Evolutionary conservation across 805 yeast species (phyloP).

Genomic region (Pichia membranifaciens): DNA sequence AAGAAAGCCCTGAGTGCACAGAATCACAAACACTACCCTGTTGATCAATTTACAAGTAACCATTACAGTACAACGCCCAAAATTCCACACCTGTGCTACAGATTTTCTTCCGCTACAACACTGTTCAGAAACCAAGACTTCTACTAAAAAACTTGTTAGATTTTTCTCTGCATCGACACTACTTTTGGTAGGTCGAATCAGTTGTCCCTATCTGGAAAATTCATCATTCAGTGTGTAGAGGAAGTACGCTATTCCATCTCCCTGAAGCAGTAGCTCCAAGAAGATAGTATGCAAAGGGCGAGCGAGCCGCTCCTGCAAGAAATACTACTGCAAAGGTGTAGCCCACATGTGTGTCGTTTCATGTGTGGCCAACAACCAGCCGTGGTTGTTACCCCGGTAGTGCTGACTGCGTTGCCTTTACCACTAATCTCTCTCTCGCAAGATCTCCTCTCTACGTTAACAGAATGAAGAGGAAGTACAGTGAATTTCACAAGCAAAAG

Average conservation of each 20-base stretch:
- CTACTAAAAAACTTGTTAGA: constrained; percentile 15
- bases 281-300: too few species aligned
- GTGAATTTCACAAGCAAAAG: neutral
- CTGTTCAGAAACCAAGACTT: constrained; percentile 13
- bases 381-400: neutral
- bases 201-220: constrained; percentile 32
- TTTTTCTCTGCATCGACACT: constrained; percentile 10
- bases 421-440: too few species aligned
- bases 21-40: neutral
- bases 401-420: too few species aligned
- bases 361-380: neutral
- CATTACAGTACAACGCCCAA: neutral
- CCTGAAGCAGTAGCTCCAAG: too few species aligned
- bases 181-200: constrained; percentile 14
- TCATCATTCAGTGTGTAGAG: constrained; percentile 46
- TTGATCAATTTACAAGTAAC: neutral
- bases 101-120: too few species aligned
- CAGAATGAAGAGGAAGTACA: neutral
- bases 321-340: too few species aligned
- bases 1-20: neutral
- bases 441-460: too few species aligned
- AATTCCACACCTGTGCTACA: too few species aligned
- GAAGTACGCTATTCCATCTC: neutral
- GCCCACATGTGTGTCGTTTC: neutral
- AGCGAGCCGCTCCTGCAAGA: too few species aligned